phyloP scores from a whole-genome alignment of 352 stramenopile species.

The Phytophthora syringae region DNA sequence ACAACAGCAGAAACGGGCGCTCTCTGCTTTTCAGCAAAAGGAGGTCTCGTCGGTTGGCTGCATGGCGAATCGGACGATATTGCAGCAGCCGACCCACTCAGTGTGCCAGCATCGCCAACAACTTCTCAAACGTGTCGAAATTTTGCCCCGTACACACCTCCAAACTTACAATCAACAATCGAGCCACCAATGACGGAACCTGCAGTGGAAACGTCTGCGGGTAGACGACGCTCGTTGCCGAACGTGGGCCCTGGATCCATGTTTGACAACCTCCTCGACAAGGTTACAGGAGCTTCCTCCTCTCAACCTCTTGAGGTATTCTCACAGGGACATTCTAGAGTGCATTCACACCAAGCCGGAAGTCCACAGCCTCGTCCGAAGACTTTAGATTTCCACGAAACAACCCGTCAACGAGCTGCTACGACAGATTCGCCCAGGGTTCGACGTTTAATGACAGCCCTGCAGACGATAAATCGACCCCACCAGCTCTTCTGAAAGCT shows the following conservation, averaged over 20 bases:
- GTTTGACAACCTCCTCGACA: slow-evolving; percentile 40
- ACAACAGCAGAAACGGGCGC: slow-evolving; percentile 47
- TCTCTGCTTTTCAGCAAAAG: slow-evolving; percentile 70
- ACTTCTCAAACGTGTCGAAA: neutral
- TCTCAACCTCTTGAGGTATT: neutral
- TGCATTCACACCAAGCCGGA: neutral
- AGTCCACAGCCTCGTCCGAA: neutral
- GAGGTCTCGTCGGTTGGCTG: slow-evolving; percentile 67
- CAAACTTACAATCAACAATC: slow-evolving; percentile 4
- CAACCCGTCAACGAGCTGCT: slow-evolving; percentile 18
- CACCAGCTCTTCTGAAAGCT: slow-evolving; percentile 8
- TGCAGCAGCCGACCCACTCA: neutral
- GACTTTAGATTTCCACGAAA: neutral
- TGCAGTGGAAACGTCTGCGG: neutral
- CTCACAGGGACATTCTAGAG: slow-evolving; percentile 2
- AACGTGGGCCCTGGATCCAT: slow-evolving; percentile 15
- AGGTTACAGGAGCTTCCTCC: slow-evolving; percentile 17
- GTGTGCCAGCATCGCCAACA: neutral
- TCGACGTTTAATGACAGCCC: neutral
- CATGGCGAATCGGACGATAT: slow-evolving; percentile 40
- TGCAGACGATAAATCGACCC: neutral
- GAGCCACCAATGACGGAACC: neutral
- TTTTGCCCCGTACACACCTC: slow-evolving; percentile 15
- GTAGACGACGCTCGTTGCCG: slow-evolving; percentile 16
- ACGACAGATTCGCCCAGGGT: slow-evolving; percentile 8